phyloP scores from a whole-genome alignment of 495 filamentous ascomycete genomes.

The Penicillium ochrochloron region DNA sequence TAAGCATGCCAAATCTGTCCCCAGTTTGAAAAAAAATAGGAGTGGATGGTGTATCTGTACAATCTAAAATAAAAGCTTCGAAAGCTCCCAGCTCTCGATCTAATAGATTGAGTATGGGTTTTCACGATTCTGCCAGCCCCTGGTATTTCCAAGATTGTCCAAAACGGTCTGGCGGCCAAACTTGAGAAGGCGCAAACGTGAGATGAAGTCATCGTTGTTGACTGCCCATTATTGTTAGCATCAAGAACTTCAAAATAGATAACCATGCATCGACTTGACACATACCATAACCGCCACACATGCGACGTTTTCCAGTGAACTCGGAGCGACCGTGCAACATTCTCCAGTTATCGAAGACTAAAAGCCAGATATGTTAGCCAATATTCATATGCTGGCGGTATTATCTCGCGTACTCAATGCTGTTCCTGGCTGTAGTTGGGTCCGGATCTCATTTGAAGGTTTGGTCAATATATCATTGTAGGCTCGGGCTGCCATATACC shows the following conservation, averaged over 20 bases:
- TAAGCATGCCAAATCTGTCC: background rate
- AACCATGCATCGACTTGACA: constrained; percentile 22
- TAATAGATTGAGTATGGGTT: constrained; percentile 20
- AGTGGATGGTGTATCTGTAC: background rate
- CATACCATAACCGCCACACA: constrained; percentile 89
- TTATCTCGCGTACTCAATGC: constrained; percentile 63
- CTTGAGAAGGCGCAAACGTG: constrained; percentile 73
- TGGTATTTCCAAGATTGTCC: constrained; percentile 39
- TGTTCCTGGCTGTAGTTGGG: constrained; percentile 76
- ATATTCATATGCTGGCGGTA: background rate
- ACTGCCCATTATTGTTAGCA: constrained; percentile 52
- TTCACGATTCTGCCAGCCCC: background rate
- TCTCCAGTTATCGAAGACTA: constrained; percentile 95
- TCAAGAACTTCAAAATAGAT: constrained; percentile 8
- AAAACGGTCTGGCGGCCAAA: constrained; percentile 60
- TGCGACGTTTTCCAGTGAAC: constrained; percentile 81
- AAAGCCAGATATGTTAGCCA: constrained; percentile 17
- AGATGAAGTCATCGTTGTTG: constrained; percentile 85
- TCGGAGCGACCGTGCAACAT: constrained; percentile 82
- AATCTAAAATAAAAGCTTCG: background rate
- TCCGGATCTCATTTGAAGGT: constrained; percentile 65
- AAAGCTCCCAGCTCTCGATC: background rate
- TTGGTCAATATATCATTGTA: constrained; percentile 66
- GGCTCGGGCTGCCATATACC: constrained; percentile 76
- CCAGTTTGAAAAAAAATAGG: background rate